Evolutionary conservation across 306 rosid genomes (phyloP), one percentile per base, ranked within the genome.

Genomic region (Comarum palustre): DNA sequence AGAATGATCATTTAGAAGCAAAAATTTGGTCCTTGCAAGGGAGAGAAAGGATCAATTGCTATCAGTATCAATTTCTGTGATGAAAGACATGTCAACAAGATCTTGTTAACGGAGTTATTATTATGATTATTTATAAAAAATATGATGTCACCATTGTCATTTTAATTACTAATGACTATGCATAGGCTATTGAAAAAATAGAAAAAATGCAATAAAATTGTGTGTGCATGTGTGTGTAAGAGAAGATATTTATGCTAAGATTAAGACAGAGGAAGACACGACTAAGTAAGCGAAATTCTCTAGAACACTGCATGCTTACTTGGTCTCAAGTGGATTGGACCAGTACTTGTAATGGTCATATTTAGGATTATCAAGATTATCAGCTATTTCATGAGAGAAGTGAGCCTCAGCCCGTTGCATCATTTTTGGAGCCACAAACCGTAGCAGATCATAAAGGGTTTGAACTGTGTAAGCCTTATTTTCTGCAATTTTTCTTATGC

Each of bases 241-340:
- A 39, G 8, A 64, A 13, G 48, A 13, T 66, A 22, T 15, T 34
- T 25, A 9, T 15, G 71, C n/a, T n/a, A n/a, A n/a, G n/a, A n/a
- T 36, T 15, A 22, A 45, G 48, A 67, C 6, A 32, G 17, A 47
- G 9, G 60, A 69, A 20, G 9, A 34, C n/a, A 31, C 4, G n/a
- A 39, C 62, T 50, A 46, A 19, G 4, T 7, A 29, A 62, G 43
- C 24, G 29, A 6, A n/a, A 8, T 43, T 73, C 32, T 43, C 25
- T 59, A 58, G 34, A 51, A 41, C 7, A n/a, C 36, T 34, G 36
- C 36, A 34, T 34, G 81, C 92, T 83, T 82, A 89, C 96, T 77
- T 84, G 68, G 91, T 85, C 75, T 92, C 98, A 2, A 92, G 90
- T 71, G 96, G 92, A 83, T 92, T 92, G 27, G 96, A 92, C 95